Conservation (phyloP, 768 basidiomycete species). For the Exidia glandulosa region DNA sequence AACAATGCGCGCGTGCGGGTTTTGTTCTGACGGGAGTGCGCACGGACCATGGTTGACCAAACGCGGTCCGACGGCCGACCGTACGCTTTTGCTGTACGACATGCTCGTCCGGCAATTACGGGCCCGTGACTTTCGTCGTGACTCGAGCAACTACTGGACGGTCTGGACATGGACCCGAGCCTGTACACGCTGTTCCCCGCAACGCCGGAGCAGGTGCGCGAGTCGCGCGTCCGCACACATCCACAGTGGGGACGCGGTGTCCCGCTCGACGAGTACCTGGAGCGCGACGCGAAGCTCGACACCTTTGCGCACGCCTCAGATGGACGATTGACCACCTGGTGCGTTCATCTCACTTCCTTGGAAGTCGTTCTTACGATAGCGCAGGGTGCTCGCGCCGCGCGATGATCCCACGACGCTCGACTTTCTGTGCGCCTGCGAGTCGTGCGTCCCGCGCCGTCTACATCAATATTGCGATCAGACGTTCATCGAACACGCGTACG, state of each 20-base stretch:
- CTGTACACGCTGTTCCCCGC: not conserved
- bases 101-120: no score
- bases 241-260: slow-evolving; percentile 34
- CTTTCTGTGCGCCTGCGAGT: slow-evolving; percentile 52
- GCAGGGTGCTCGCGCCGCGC: slow-evolving; percentile 49
- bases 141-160: no score
- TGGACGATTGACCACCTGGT: slow-evolving; percentile 44
- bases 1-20: no score
- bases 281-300: slow-evolving; percentile 30
- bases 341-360: not conserved
- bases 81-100: no score
- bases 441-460: slow-evolving; percentile 25
- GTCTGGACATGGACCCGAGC: no score
- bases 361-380: not conserved
- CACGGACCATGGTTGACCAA: no score
- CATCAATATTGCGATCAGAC: not conserved
- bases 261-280: slow-evolving; percentile 35
- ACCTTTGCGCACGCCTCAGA: slow-evolving; percentile 31
- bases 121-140: no score
- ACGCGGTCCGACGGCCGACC: no score
- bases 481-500: slow-evolving; percentile 1
- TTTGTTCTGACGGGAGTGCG: no score
- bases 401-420: slow-evolving; percentile 37
- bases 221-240: slow-evolving; percentile 22
- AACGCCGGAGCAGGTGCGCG: not conserved